These are phyloP conservation scores for Pythium monospermum DNA, from an alignment of 352 stramenopile genomes.

Conservation along the genomic window DNA sequence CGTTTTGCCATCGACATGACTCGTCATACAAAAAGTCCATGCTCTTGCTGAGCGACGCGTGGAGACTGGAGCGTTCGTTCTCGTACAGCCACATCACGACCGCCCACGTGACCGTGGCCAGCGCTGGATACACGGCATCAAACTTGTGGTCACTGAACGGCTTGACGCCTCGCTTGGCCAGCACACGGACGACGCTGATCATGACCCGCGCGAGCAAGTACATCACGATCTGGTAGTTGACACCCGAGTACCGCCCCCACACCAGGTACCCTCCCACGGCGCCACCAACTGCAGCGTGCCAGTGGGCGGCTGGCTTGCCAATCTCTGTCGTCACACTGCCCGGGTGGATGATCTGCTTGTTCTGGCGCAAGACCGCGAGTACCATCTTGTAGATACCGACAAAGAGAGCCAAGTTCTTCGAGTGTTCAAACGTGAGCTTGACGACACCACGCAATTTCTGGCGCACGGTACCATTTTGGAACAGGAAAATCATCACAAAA, in stretches of 20 bases:
- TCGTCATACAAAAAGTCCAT: conserved; percentile 90
- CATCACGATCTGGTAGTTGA: conserved; percentile 91
- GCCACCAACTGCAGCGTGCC: conserved; percentile 75
- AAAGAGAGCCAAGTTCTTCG: conserved; percentile 84
- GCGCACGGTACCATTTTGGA: conserved; percentile 72
- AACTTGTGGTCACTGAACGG: conserved; percentile 69
- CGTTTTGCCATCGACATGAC: conserved; percentile 66
- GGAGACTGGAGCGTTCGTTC: conserved; percentile 69
- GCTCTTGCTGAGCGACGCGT: conserved; percentile 78
- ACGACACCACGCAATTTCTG: conserved; percentile 73
- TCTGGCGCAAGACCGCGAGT: conserved; percentile 53
- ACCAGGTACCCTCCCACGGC: conserved; percentile 76
- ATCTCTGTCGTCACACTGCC: conserved; percentile 30
- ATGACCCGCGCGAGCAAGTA: conserved; percentile 78
- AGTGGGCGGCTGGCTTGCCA: conserved; percentile 65
- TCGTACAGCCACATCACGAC: conserved; percentile 87
- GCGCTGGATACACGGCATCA: conserved; percentile 66
- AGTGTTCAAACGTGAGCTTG: conserved; percentile 81
- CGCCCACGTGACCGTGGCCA: conserved; percentile 75
- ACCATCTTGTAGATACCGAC: conserved; percentile 85
- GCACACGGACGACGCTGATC: conserved; percentile 60
- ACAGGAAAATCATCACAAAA: conserved; percentile 89
- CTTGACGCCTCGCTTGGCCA: conserved; percentile 54
- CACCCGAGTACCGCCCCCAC: conserved; percentile 79
- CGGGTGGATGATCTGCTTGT: conserved; percentile 34